Evolutionary conservation across 805 yeast species (phyloP).

Genomic region (Pichia cabralensis): DNA sequence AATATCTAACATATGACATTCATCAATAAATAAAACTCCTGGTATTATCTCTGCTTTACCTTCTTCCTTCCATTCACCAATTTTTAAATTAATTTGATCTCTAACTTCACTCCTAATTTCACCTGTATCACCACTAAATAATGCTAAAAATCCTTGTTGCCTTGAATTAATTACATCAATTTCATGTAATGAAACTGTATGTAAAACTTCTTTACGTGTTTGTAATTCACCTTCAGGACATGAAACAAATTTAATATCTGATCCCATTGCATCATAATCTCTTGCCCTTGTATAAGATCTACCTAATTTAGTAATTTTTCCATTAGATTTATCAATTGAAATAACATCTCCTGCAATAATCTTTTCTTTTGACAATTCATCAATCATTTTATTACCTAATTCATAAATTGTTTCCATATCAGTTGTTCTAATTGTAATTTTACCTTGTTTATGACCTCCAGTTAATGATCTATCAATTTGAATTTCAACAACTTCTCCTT

Average conservation of each 20-base stretch:
- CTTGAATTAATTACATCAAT: slow-evolving; percentile 93
- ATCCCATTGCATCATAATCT: slow-evolving; percentile 96
- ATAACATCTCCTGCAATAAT: slow-evolving; percentile 95
- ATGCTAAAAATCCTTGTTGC: slow-evolving; percentile 59
- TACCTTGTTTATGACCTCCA: slow-evolving; percentile 83
- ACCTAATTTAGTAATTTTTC: slow-evolving; percentile 94
- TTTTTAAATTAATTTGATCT: slow-evolving; percentile 42
- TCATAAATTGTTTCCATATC: slow-evolving; percentile 81
- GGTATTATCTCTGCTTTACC: slow-evolving; percentile 97
- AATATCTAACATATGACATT: slow-evolving; percentile 96
- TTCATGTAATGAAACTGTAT: slow-evolving; percentile 94
- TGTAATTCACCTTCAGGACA: slow-evolving; percentile 98
- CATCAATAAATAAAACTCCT: slow-evolving; percentile 95
- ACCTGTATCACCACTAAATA: slow-evolving; percentile 77
- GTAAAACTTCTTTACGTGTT: slow-evolving; percentile 95
- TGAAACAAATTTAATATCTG: slow-evolving; percentile 80
- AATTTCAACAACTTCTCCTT: slow-evolving; percentile 94
- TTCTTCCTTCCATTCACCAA: slow-evolving; percentile 94
- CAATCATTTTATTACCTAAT: slow-evolving; percentile 46
- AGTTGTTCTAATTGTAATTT: slow-evolving; percentile 78
- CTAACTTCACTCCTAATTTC: slow-evolving; percentile 89
- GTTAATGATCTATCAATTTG: slow-evolving; percentile 88
- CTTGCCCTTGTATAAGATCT: slow-evolving; percentile 98
- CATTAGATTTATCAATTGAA: slow-evolving; percentile 94
- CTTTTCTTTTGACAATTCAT: slow-evolving; percentile 84